Evolutionary conservation across 306 rosid species (phyloP), one percentile per base, ranked within the genome.

Genomic region (Cicer cuneatum): DNA sequence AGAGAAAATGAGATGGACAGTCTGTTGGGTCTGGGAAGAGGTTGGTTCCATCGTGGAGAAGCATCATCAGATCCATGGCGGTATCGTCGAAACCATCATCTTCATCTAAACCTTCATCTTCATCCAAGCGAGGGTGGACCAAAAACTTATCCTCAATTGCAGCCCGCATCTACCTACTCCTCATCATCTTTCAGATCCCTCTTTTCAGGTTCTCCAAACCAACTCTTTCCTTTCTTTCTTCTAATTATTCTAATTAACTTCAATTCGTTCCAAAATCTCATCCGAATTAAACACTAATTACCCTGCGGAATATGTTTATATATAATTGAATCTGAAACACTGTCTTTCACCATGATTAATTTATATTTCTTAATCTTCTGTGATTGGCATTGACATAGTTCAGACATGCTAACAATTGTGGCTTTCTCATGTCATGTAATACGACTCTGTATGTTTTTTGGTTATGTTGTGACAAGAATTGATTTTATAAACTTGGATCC

Each of bases 131-230:
- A 2, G 24, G 83, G 75, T 88, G 94, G 96, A 38, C 86, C 42
- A 83, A 82, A 56, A 87, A 80, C 9, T 10, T 92, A 14, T 87
- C 93, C 0, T 49, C 88, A 5, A 61, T 80, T 0, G 89, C 97
- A 8, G 73, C 96, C 49, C 86, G 85, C 74, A 57, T 92, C 90
- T 90, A 69, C 82, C 88, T 94, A 79, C 21, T 92, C 76, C 85
- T 94, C 21, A 90, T 92, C 87, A 51, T 92, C 53, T 88, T 94
- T 16, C 97, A 94, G 88, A 82, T 94, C 87, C 97, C 99, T 70
- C 96, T 94, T 60, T 94, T 94, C 92, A 87, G 99, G 99, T 90
- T 69, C 67, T 24, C 43, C 14, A n/a, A 10, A 5, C 5, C 13
- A 6, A 1, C 2, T 43, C 14, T 4, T 10, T 8, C 6, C 21